Base-by-base conservation (phyloP, 495 filamentous ascomycete species). In the Polyplosphaeria fusca region DNA sequence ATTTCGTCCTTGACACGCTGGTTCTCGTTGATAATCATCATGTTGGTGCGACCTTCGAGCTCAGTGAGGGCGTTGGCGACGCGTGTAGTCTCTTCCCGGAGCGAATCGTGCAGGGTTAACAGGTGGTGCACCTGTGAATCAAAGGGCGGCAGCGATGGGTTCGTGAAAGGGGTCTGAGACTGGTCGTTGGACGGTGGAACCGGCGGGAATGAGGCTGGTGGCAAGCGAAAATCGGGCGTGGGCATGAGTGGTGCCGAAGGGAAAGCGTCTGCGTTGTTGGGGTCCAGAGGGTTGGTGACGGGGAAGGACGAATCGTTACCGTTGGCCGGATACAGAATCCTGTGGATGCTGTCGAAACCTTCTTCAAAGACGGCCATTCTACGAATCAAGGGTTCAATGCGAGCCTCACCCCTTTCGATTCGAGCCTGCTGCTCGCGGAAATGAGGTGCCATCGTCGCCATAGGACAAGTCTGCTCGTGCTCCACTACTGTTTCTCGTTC, bases 11-110 rank as follows among this genome's bases (percentile, higher is more conserved):
- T 82, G 43, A 78, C 75, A 5, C 83, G 79, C 25, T 87, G 72
- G 35, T 74, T 82, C 67, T 87, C 85, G 65, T 84, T 87, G 74
- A 88, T 78, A 46, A 83, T 74, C 50, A 83, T 76, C 83, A 87
- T 84, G 65, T 76, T 84, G 24, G 82, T 79, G 20, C 82, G 78
- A 11, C 79, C 80, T 56, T 88, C 85, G 40, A 86, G 74, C 20
- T 86, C 83, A 3, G 74, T 75, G 22, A 85, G 69, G n/a, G 76
- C 77, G 20, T 78, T 77, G 0, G 77, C 78, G 44, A 87, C 67
- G 39, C 82, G 77, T 22, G 68, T 72, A 38, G 88, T 76, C 61
- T 88, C 85, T 22, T 82, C 77, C 1, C 85, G 79, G 18, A 88
- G 77, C 40, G 82, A 82, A 54, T 88, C 85, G 52, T 86, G 84